Evolutionary conservation across 148 eudicot genomes (phyloP).

Genomic region (Heliamphora exappendiculata): DNA sequence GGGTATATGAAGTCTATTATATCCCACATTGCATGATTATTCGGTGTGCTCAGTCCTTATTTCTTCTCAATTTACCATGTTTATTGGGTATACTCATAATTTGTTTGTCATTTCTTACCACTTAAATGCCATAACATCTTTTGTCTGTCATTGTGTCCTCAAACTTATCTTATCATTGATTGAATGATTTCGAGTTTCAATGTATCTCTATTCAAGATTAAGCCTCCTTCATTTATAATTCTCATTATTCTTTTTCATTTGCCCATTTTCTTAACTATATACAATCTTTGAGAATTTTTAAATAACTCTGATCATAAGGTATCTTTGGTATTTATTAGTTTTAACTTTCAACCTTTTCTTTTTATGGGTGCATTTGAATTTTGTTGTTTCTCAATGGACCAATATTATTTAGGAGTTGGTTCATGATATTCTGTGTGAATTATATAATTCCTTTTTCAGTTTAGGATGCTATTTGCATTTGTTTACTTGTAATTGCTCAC

Average conservation of each 20-base stretch:
- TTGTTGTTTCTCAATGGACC: neutral
- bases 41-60: neutral
- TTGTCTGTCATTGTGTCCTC: too few relatives aligned
- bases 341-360: neutral
- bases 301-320: neutral
- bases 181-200: neutral
- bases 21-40: too few relatives aligned
- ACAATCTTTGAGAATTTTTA: neutral
- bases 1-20: too few relatives aligned
- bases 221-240: neutral
- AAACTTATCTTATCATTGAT: too few relatives aligned
- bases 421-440: too few relatives aligned
- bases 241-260: neutral
- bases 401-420: neutral
- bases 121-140: too few relatives aligned
- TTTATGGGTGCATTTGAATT: neutral
- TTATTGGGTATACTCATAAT: neutral
- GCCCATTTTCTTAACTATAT: neutral
- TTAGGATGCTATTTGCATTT: neutral
- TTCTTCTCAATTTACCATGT: neutral
- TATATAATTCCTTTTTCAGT: neutral
- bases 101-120: too few relatives aligned
- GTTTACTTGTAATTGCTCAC: neutral
- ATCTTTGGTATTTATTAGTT: neutral
- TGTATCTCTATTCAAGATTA: neutral